A percentile compares a stretch with the other conserved stretches of the same genome.
Conservation (phyloP, 306 rosid species). For the Purshia tridentata region DNA sequence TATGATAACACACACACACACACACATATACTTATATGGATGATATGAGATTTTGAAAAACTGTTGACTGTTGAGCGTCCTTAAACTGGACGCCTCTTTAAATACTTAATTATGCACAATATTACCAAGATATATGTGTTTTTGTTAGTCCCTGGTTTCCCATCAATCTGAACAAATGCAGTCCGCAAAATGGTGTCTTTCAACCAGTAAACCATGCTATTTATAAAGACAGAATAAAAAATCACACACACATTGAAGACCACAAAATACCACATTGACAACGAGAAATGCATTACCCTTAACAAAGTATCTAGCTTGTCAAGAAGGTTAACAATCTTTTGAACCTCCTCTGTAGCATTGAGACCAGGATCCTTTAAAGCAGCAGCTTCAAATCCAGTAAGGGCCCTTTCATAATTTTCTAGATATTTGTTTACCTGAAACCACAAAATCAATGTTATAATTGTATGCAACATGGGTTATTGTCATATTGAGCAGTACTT, state of each 20-base stretch:
- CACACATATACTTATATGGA: no score
- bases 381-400: conserved; percentile 94
- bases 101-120: background rate
- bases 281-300: conserved; percentile 54
- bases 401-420: conserved; percentile 93
- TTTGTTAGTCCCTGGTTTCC: background rate
- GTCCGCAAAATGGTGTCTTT: background rate
- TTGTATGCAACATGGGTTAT: background rate
- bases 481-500: conserved; percentile 6
- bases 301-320: conserved; percentile 73
- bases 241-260: background rate
- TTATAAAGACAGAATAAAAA: background rate
- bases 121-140: background rate
- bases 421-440: conserved; percentile 77
- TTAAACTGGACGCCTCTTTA: background rate
- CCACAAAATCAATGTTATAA: background rate
- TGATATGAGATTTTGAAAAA: background rate
- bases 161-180: background rate
- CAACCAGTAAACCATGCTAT: background rate
- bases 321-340: conserved; percentile 78
- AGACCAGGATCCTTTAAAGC: conserved; percentile 93
- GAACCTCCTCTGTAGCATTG: conserved; percentile 72
- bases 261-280: conserved; percentile 8
- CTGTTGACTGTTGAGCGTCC: background rate
- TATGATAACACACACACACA: no score